Evolutionary conservation across 495 filamentous ascomycete genomes (phyloP), one percentile per base, ranked within the genome.

Genomic region (Penicillium malachiteum): DNA sequence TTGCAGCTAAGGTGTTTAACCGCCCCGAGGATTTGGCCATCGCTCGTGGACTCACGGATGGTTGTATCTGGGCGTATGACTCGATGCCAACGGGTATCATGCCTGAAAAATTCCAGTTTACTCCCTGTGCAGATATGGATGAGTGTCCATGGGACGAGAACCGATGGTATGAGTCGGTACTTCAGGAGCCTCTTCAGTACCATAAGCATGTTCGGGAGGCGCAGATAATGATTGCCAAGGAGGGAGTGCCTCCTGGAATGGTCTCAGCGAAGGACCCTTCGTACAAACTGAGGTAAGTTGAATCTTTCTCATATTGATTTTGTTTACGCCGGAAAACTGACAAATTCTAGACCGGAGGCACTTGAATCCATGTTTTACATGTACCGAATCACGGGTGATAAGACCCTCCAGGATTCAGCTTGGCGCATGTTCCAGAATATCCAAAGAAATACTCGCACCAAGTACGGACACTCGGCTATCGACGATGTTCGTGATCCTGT

Each of bases 401-500:
- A 77, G 26, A 79, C 79, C n/a, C 75, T 86, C 21, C 77, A 83
- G 54, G 87, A 91, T 12, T 69, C 79, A 9, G 89, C 88, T 14
- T 93, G 89, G 89, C 75, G 77, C 17, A 92, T 93, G 87, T 93
- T 90, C 65, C 65, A 75, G 45, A 77, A 78, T 34, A 84, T 92
- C 31, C 75, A 79, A 14, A 79, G 79, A 48, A 74, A 76, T 37
- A 88, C 87, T 3, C 75, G 75, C 45, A 87, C 86, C 0, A 71
- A 80, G 11, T 74, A 74, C 50, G 87, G 77, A 14, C 76, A 84
- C 68, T 79, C 86, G 13, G 79, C 81, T 7, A 81, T 89, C 14
- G 52, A 66, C 8, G 80, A 88, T 54, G 86, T 90, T 48, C 78
- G 72, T 12, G 57, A 69, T 31, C 51, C 44, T 0, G 48, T 66